Evolutionary conservation across 805 yeast species (phyloP).

Genomic region (Lipomyces mesembrius): DNA sequence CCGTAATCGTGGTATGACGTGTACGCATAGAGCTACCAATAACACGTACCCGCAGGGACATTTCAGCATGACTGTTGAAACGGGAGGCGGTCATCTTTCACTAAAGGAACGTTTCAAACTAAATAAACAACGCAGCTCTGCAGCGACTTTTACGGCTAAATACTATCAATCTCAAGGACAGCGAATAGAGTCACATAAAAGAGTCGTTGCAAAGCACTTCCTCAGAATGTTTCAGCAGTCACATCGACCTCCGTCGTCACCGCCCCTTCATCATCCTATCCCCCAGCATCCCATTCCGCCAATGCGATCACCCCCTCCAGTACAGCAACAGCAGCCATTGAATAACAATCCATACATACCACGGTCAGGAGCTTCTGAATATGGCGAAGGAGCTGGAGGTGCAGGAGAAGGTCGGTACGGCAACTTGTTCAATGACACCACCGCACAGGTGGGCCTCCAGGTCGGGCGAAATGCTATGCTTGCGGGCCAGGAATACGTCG

Average conservation of each 20-base stretch:
- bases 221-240: constrained; percentile 33
- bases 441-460: constrained; percentile 83
- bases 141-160: background rate
- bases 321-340: constrained; percentile 16
- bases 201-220: background rate
- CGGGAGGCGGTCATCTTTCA: too few species aligned
- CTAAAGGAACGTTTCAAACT: too few species aligned
- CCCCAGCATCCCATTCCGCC: constrained; percentile 53
- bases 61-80: background rate
- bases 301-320: constrained; percentile 46
- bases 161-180: background rate
- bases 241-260: constrained; percentile 39
- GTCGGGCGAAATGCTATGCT: constrained; percentile 84
- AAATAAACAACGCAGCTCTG: too few species aligned
- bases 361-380: constrained; percentile 11
- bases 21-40: background rate
- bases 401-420: constrained; percentile 24
- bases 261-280: constrained; percentile 52
- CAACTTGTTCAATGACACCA: constrained; percentile 70
- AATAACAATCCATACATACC: constrained; percentile 27
- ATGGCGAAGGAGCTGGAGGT: constrained; percentile 14
- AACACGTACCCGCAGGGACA: background rate
- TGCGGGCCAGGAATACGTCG: constrained; percentile 78
- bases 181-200: background rate
- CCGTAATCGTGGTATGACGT: background rate